Percentiles rank a stretch among this genome's conserved stretches.
Conservation (phyloP, 2,329 filamentous ascomycete species). For the Trichocomaceae sp. region DNA sequence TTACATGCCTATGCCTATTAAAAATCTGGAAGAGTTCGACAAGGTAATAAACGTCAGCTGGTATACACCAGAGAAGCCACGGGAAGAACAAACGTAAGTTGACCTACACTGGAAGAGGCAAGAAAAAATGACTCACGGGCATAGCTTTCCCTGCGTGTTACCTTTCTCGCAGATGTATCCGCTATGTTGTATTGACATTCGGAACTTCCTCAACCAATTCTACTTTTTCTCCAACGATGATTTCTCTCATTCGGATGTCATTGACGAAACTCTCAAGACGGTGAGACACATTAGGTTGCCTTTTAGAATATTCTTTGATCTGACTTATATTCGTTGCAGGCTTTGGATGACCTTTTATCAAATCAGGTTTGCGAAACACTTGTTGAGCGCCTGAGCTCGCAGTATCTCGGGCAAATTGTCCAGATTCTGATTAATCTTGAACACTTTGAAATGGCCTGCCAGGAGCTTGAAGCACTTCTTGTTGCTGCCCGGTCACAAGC, state of each 20-base stretch:
- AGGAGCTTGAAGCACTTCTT: constrained; percentile 78
- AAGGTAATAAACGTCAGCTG: constrained; percentile 95
- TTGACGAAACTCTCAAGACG: constrained; percentile 82
- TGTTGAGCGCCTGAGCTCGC: constrained; percentile 78
- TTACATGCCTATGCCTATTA: constrained; percentile 99
- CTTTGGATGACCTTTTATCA: constrained; percentile 89
- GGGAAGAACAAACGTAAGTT: constrained; percentile 66
- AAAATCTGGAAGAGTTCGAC: constrained; percentile 81
- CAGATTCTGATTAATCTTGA: constrained; percentile 97
- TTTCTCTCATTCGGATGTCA: constrained; percentile 81
- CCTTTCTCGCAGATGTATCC: constrained; percentile 99
- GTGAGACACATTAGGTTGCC: constrained; percentile 37
- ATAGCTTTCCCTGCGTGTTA: constrained; percentile 83
- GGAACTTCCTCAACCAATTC: constrained; percentile 96
- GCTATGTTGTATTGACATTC: constrained; percentile 93
- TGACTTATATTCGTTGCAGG: constrained; percentile 44
- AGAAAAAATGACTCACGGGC: constrained; percentile 18
- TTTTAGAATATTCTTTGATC: constrained; percentile 2
- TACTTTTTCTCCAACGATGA: constrained; percentile 97
- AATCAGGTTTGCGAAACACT: constrained; percentile 86
- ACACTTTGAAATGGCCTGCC: constrained; percentile 90
- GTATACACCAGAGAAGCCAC: constrained; percentile 77
- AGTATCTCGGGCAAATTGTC: constrained; percentile 95
- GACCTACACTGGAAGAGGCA: not conserved
- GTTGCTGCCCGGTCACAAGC: constrained; percentile 77